Evolutionary conservation across 140 eudicot species (phyloP).

Genomic region (Cichorium intybus): DNA sequence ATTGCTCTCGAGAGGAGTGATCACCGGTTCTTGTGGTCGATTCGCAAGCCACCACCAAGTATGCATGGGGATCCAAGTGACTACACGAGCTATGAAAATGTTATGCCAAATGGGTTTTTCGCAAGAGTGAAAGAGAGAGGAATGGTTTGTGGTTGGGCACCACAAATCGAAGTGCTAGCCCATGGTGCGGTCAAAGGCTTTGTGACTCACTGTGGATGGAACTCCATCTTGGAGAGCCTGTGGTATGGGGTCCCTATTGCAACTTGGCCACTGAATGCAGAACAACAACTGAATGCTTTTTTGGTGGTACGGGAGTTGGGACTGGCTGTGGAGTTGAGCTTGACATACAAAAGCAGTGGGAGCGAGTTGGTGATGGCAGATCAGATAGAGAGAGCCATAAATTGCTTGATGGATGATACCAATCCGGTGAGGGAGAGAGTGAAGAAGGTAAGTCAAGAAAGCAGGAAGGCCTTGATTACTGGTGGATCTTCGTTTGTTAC

Average conservation of each 20-base stretch:
- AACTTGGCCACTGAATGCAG: slow-evolving; percentile 40
- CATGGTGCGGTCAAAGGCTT: slow-evolving; percentile 30
- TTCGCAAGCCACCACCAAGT: slow-evolving; percentile 18
- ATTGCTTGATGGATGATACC: slow-evolving; percentile 22
- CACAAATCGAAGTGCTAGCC: slow-evolving; percentile 32
- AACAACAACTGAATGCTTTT: slow-evolving; percentile 40
- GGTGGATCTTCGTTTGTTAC: slow-evolving; percentile 33
- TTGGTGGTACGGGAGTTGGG: slow-evolving; percentile 27
- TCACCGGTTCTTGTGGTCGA: slow-evolving; percentile 34
- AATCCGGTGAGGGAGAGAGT: slow-evolving; percentile 33
- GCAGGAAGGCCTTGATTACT: slow-evolving; percentile 19
- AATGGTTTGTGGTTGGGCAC: slow-evolving; percentile 39
- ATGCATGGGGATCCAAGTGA: slow-evolving; percentile 9
- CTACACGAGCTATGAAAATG: not conserved
- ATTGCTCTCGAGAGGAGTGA: slow-evolving; percentile 31
- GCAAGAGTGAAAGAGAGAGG: slow-evolving; percentile 25
- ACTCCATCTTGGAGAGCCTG: slow-evolving; percentile 34
- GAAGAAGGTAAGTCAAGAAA: slow-evolving; percentile 21
- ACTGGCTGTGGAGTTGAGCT: slow-evolving; percentile 28
- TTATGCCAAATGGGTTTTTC: slow-evolving; percentile 31
- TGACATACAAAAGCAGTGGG: slow-evolving; percentile 4
- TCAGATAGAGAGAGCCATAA: slow-evolving; percentile 26
- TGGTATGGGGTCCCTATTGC: slow-evolving; percentile 35
- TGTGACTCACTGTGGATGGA: slow-evolving; percentile 43
- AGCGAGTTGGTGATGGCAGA: slow-evolving; percentile 25